Conservation (phyloP, 2,329 filamentous ascomycete species). For the Chrysoporthe cubensis region DNA sequence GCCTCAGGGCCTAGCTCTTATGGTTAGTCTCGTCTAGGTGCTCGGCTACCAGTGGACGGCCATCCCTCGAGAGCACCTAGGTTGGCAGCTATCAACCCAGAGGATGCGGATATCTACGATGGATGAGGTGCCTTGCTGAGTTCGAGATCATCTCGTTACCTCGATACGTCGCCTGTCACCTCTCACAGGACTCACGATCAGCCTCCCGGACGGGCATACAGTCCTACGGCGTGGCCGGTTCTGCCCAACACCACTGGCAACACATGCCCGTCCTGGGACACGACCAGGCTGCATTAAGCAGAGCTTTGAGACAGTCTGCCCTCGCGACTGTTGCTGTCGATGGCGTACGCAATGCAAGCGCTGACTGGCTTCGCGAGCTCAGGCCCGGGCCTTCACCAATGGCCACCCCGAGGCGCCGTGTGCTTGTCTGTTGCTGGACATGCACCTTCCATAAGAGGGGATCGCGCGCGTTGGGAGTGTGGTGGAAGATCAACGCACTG, state of each 20-base stretch:
- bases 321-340: background rate
- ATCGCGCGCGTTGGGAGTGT: background rate
- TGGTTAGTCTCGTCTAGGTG: background rate
- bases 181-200: background rate
- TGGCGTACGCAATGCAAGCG: background rate
- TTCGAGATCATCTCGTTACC: background rate
- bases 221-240: background rate
- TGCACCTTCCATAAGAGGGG: background rate
- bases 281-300: background rate
- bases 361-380: constrained; percentile 1
- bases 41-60: constrained; percentile 6
- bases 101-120: background rate
- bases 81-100: background rate
- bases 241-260: background rate
- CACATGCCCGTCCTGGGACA: background rate
- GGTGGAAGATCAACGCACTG: background rate
- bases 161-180: background rate
- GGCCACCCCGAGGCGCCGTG: background rate
- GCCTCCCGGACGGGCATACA: background rate
- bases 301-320: background rate
- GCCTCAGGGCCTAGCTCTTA: background rate
- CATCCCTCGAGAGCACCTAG: background rate
- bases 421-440: background rate
- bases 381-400: background rate
- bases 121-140: background rate